Conservation (phyloP, 2,329 filamentous ascomycete genomes). For the Ascochyta pisi region DNA sequence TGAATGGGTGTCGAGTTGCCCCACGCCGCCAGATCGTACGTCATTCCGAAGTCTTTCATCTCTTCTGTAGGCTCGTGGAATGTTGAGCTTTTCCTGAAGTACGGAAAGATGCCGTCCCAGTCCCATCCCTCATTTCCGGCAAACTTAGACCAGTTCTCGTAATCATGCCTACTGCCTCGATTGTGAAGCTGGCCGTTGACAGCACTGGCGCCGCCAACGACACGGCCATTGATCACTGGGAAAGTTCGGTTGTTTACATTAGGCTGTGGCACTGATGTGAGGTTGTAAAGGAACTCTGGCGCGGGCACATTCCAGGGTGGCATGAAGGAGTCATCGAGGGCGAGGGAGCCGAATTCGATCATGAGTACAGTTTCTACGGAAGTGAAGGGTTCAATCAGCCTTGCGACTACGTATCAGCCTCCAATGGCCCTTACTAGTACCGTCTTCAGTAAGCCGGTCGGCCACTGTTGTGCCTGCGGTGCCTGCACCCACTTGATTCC, state of each 20-base stretch:
- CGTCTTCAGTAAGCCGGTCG: constrained; percentile 33
- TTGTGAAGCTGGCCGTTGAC: constrained; percentile 37
- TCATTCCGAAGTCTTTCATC: constrained; percentile 21
- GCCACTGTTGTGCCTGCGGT: constrained; percentile 36
- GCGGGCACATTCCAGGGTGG: constrained; percentile 31
- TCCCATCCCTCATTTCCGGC: constrained; percentile 3
- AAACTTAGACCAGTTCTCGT: constrained; percentile 2
- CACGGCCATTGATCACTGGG: constrained; percentile 5
- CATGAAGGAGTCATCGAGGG: constrained; percentile 30
- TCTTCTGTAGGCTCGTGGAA: constrained; percentile 24
- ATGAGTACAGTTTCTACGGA: constrained; percentile 34
- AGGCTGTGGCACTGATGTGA: constrained; percentile 28
- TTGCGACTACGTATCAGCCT: neutral
- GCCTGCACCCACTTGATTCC: constrained; percentile 27
- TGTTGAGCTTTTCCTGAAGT: constrained; percentile 16
- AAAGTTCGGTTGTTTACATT: constrained; percentile 17
- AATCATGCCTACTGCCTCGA: constrained; percentile 1
- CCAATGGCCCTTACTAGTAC: constrained; percentile 17
- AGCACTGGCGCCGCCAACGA: constrained; percentile 34
- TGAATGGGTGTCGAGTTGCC: constrained; percentile 16
- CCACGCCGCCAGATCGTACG: constrained; percentile 21
- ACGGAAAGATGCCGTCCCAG: constrained; percentile 3
- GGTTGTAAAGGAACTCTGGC: constrained; percentile 31
- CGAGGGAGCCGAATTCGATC: constrained; percentile 36
- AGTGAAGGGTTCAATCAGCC: neutral